phyloP scores from a whole-genome alignment of 2,329 filamentous ascomycete species.

The Curvularia sp. region DNA sequence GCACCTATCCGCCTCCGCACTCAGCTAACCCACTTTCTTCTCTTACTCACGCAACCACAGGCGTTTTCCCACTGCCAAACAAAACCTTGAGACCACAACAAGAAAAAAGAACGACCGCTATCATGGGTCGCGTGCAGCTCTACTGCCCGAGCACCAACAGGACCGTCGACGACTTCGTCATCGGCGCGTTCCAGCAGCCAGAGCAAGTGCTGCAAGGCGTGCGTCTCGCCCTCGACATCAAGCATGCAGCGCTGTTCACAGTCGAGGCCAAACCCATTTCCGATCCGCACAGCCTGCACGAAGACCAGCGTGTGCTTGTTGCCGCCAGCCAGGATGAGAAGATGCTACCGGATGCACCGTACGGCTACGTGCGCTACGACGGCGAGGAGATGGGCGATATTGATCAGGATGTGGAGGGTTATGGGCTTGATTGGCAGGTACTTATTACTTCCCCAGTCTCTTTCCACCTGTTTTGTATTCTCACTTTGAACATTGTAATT shows the following conservation, averaged over 20 bases:
- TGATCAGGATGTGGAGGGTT: constrained; percentile 7
- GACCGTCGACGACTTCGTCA: constrained; percentile 14
- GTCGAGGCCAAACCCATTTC: constrained; percentile 16
- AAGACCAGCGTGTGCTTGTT: constrained; percentile 20
- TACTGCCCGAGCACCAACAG: constrained; percentile 18
- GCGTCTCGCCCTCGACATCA: constrained; percentile 16
- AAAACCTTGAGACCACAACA: too few species aligned
- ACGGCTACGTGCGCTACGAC: constrained; percentile 12
- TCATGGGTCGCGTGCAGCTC: constrained; percentile 15
- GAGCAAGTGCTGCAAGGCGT: constrained; percentile 24
- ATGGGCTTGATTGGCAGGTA: constrained; percentile 14
- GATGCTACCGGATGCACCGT: constrained; percentile 19
- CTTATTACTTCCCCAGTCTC: not conserved
- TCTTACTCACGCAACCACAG: too few species aligned
- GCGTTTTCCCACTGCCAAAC: too few species aligned
- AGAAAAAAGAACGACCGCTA: not conserved
- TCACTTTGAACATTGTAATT: too few species aligned
- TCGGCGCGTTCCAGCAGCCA: constrained; percentile 16
- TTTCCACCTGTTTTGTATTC: not conserved
- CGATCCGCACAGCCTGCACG: constrained; percentile 16
- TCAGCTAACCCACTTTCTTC: constrained; percentile 1
- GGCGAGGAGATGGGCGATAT: constrained; percentile 22
- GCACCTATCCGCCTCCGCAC: constrained; percentile 1
- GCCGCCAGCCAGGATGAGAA: constrained; percentile 5
- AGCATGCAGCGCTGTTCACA: constrained; percentile 20